A percentile compares a stretch with the other conserved stretches of the same genome.
These are phyloP conservation scores for Apophysomyces trapeziformis DNA, from an alignment of 371 early-diverging fungal genomes.

Conservation along the genomic window DNA sequence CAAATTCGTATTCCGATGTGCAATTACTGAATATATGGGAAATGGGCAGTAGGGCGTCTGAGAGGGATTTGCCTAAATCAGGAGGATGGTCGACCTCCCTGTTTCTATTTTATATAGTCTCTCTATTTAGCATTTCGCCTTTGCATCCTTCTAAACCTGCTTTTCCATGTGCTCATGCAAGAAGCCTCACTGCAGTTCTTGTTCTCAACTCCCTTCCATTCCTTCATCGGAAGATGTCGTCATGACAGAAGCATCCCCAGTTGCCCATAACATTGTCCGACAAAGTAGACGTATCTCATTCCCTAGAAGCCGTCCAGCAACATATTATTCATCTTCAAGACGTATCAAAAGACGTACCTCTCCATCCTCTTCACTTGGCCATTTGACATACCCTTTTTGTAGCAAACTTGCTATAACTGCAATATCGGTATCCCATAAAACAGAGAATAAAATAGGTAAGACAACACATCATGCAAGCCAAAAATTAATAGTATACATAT, in stretches of 20 bases:
- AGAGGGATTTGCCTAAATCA: too few relatives aligned
- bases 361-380: background rate
- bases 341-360: background rate
- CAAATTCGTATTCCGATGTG: too few relatives aligned
- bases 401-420: background rate
- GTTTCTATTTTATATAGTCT: background rate
- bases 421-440: background rate
- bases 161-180: background rate
- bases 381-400: background rate
- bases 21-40: too few relatives aligned
- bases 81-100: background rate
- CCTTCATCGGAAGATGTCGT: background rate
- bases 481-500: too few relatives aligned
- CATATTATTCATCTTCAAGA: background rate
- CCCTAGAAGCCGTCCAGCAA: background rate
- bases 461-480: background rate
- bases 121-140: background rate
- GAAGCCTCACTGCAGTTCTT: background rate
- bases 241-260: background rate
- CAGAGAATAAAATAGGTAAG: constrained; percentile 1
- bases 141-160: too few relatives aligned
- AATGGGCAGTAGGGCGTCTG: too few relatives aligned
- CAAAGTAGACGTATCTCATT: background rate
- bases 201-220: background rate
- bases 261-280: background rate